phyloP scores from a whole-genome alignment of 176 grass and related monocot genomes.

The Aechmea fasciata region DNA sequence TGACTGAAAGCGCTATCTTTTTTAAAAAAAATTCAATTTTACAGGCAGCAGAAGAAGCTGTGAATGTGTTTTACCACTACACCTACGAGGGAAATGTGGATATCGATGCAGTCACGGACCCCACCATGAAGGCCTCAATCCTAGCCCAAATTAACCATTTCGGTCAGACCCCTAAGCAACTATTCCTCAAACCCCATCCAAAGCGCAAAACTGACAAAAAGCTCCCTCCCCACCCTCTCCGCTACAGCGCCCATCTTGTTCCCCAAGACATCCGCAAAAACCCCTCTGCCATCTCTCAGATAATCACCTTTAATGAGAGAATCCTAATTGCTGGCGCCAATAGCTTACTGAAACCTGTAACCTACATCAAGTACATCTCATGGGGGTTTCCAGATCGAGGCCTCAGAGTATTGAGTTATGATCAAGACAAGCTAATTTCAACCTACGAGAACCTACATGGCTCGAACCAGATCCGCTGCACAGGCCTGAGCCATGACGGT shows the following conservation, averaged over 20 bases:
- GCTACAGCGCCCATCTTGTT: conserved; percentile 53
- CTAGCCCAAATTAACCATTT: conserved; percentile 99
- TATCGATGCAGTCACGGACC: conserved; percentile 91
- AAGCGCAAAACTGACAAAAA: conserved; percentile 85
- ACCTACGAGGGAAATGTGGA: conserved; percentile 99
- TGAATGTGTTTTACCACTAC: conserved; percentile 99
- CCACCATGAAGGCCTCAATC: conserved; percentile 99
- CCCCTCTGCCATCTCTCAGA: conserved; percentile 71
- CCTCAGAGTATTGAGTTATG: conserved; percentile 84
- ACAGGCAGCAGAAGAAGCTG: conserved; percentile 92
- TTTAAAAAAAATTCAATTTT: conserved; percentile 7
- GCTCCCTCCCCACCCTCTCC: conserved; percentile 73
- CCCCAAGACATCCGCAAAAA: conserved; percentile 76
- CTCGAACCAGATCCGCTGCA: conserved; percentile 85
- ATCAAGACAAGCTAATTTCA: conserved; percentile 86
- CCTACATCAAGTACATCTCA: conserved; percentile 75
- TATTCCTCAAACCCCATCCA: conserved; percentile 81
- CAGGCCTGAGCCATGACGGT: conserved; percentile 90
- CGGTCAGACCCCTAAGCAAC: conserved; percentile 96
- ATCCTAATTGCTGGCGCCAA: conserved; percentile 54
- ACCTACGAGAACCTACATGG: conserved; percentile 97
- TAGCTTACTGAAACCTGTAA: conserved; percentile 78
- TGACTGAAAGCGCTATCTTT: not conserved
- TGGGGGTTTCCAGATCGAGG: conserved; percentile 97
- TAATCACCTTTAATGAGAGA: conserved; percentile 88